phyloP scores from a whole-genome alignment of 1,284 basidiomycete species.

The Apiotrichum porosum region DNA sequence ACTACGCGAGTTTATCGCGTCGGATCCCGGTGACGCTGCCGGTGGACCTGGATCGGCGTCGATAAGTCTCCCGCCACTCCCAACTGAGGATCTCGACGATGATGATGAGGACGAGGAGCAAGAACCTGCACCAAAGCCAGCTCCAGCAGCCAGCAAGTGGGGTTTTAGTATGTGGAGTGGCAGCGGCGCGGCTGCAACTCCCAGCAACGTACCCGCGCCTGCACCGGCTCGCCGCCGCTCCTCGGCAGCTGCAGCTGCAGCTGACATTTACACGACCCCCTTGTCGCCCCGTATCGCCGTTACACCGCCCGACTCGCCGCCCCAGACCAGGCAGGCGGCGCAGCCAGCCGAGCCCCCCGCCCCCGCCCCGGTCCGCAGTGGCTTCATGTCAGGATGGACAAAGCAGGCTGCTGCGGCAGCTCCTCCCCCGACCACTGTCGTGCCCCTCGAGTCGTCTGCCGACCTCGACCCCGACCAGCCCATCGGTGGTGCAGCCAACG shows the following conservation, averaged over 20 bases:
- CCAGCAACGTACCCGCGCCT: neutral
- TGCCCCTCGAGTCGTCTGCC: neutral
- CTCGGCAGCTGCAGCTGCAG: neutral
- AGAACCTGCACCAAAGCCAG: neutral
- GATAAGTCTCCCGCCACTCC: constrained; percentile 54
- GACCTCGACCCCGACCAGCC: constrained; percentile 2
- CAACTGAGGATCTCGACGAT: constrained; percentile 54
- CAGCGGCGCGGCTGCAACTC: neutral
- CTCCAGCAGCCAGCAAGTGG: neutral
- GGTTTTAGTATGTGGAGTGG: neutral
- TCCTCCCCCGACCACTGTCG: neutral
- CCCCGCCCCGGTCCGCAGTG: too few species aligned
- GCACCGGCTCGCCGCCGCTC: neutral
- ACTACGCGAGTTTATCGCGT: constrained; percentile 73
- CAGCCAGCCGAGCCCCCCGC: too few species aligned
- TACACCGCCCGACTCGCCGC: neutral
- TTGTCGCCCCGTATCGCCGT: neutral
- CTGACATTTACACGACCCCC: too few species aligned
- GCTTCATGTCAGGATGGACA: too few species aligned
- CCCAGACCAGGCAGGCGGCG: too few species aligned
- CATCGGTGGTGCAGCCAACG: neutral
- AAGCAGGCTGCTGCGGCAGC: neutral
- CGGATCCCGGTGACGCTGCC: constrained; percentile 18
- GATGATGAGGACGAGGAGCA: neutral
- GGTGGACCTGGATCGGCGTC: constrained; percentile 7